Percentiles rank a stretch among this genome's conserved stretches.
These are phyloP conservation scores for Fusarium sp. DNA, from an alignment of 2,329 filamentous ascomycete species.

Conservation along the genomic window DNA sequence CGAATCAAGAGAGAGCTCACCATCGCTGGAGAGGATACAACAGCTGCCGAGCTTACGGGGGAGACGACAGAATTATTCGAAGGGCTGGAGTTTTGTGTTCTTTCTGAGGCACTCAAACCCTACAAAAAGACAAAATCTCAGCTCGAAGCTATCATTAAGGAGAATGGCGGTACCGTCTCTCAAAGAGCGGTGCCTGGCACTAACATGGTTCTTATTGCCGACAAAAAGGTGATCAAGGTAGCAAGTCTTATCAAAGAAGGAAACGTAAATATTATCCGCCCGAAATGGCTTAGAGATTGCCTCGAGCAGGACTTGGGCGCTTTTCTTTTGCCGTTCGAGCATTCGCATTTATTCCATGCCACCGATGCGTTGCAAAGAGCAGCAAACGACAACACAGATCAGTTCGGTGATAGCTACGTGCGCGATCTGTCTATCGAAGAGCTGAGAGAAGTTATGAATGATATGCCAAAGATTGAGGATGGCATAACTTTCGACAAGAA, in stretches of 20 bases:
- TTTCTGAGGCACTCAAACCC: constrained; percentile 79
- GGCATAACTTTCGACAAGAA: constrained; percentile 55
- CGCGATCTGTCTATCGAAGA: constrained; percentile 75
- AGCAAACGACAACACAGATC: constrained; percentile 74
- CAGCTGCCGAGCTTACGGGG: constrained; percentile 60
- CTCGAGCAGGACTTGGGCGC: constrained; percentile 68
- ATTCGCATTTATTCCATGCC: constrained; percentile 77
- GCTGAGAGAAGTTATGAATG: constrained; percentile 62
- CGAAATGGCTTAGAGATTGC: constrained; percentile 87
- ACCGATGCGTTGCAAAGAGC: constrained; percentile 64
- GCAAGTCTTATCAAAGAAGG: constrained; percentile 82
- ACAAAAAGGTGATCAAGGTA: constrained; percentile 83
- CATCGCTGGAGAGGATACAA: constrained; percentile 75
- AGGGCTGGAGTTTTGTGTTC: constrained; percentile 82
- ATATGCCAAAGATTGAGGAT: constrained; percentile 63
- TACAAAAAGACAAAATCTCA: constrained; percentile 80
- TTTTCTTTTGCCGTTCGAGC: constrained; percentile 72
- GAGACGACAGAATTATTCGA: constrained; percentile 75
- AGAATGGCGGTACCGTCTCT: constrained; percentile 81
- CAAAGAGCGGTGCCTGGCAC: constrained; percentile 74
- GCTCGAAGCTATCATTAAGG: constrained; percentile 83
- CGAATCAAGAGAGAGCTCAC: constrained; percentile 75
- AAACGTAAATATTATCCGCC: constrained; percentile 77
- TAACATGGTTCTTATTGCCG: constrained; percentile 78
- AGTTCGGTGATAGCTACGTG: constrained; percentile 84